Conservation (phyloP, 1,139 yeast species). For the Williopsis jadinii region DNA sequence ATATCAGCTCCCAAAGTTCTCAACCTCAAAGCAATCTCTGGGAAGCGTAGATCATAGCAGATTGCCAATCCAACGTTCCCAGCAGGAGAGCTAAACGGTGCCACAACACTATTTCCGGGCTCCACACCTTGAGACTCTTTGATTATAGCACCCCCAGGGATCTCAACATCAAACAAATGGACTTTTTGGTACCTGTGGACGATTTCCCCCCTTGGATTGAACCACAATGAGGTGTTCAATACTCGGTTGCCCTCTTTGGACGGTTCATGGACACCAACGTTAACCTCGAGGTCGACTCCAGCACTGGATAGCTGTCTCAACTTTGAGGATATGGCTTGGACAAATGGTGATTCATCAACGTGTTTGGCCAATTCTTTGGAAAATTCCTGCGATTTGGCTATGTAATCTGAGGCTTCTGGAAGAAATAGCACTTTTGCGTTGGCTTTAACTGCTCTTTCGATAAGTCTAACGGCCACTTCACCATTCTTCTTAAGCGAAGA, state of each 20-base stretch:
- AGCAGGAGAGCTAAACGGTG: constrained; percentile 50
- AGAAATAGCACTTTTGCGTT: constrained; percentile 66
- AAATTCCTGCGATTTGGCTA: constrained; percentile 63
- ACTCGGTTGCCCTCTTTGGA: constrained; percentile 38
- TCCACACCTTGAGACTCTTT: constrained; percentile 66
- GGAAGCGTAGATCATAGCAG: constrained; percentile 87
- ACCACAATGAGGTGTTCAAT: constrained; percentile 67
- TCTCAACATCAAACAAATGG: constrained; percentile 85
- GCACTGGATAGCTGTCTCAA: constrained; percentile 29
- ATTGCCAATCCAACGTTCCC: constrained; percentile 70
- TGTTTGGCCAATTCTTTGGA: constrained; percentile 51
- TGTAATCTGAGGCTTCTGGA: constrained; percentile 91
- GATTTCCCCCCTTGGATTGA: constrained; percentile 57
- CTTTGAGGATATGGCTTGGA: constrained; percentile 40
- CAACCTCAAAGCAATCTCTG: constrained; percentile 64
- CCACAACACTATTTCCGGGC: constrained; percentile 53
- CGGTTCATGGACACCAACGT: constrained; percentile 86
- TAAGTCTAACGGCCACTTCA: constrained; percentile 45
- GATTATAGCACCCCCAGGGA: constrained; percentile 64
- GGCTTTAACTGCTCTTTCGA: constrained; percentile 51
- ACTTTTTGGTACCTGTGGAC: constrained; percentile 70
- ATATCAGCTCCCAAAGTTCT: constrained; percentile 72
- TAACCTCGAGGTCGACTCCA: constrained; percentile 35
- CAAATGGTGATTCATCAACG: constrained; percentile 44
- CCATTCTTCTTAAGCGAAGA: constrained; percentile 57